phyloP scores from a whole-genome alignment of 1,139 yeast genomes.

The Geotrichum histeridarum region DNA sequence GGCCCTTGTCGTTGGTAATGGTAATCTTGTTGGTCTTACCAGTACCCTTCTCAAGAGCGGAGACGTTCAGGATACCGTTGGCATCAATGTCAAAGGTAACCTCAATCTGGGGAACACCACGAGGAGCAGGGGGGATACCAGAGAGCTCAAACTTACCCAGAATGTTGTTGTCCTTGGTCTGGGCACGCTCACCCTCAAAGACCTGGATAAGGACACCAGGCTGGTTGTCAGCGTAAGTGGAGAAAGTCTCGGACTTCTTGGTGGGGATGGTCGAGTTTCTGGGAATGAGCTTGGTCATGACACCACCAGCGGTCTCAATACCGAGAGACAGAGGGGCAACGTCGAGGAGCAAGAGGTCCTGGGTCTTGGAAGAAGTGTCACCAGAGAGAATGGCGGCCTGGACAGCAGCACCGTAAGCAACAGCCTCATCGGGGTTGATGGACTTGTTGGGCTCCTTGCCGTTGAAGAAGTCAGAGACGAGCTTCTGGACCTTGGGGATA shows the following conservation, averaged over 20 bases:
- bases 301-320: conserved; percentile 95
- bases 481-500: conserved; percentile 98
- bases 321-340: conserved; percentile 86
- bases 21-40: conserved; percentile 78
- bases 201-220: conserved; percentile 92
- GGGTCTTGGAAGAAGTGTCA: conserved; percentile 75
- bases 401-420: conserved; percentile 95
- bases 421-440: conserved; percentile 48
- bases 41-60: conserved; percentile 89
- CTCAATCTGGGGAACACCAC: conserved; percentile 94
- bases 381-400: conserved; percentile 92
- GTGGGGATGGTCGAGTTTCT: conserved; percentile 92
- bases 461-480: conserved; percentile 95
- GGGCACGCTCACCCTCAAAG: conserved; percentile 90
- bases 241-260: conserved; percentile 85
- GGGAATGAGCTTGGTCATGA: conserved; percentile 85
- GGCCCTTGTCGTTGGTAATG: conserved; percentile 91
- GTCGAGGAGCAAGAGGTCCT: conserved; percentile 77
- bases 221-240: conserved; percentile 90
- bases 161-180: conserved; percentile 88
- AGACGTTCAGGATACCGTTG: conserved; percentile 88
- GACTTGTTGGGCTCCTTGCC: conserved; percentile 53
- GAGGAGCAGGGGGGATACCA: conserved; percentile 93
- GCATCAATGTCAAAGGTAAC: conserved; percentile 90
- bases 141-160: conserved; percentile 88